A percentile compares a stretch with the other conserved stretches of the same genome.
These are phyloP conservation scores for Dactylellina haptotyla DNA, from an alignment of 2,329 filamentous ascomycete species.

Conservation along the genomic window DNA sequence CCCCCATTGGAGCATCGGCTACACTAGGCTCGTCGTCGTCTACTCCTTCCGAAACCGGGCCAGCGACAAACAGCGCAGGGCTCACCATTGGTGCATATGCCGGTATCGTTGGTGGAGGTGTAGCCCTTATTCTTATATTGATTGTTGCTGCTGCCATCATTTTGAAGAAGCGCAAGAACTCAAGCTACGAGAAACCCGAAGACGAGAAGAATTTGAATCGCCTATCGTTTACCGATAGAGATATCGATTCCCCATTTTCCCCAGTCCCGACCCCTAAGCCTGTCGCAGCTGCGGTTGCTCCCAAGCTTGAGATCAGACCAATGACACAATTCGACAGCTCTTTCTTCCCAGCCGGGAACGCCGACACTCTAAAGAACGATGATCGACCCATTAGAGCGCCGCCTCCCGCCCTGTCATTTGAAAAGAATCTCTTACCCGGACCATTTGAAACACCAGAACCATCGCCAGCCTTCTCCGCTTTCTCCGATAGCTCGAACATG, in stretches of 20 bases:
- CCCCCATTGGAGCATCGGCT: constrained; percentile 4
- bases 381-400: constrained; percentile 64
- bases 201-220: constrained; percentile 70
- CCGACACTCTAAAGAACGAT: constrained; percentile 60
- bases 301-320: constrained; percentile 63
- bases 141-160: constrained; percentile 76
- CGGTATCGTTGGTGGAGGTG: constrained; percentile 83
- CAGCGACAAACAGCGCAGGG: constrained; percentile 46
- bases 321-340: constrained; percentile 60
- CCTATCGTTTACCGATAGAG: constrained; percentile 49
- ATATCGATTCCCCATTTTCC: constrained; percentile 60
- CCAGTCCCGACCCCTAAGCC: constrained; percentile 61
- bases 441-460: constrained; percentile 57
- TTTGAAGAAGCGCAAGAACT: constrained; percentile 73
- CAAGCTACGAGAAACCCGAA: constrained; percentile 65
- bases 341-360: constrained; percentile 34
- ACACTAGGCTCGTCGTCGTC: constrained; percentile 30
- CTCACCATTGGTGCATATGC: constrained; percentile 63
- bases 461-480: constrained; percentile 53
- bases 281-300: constrained; percentile 60
- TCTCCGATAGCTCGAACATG: constrained; percentile 52
- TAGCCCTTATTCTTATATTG: constrained; percentile 74
- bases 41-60: constrained; percentile 10
- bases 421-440: constrained; percentile 59
- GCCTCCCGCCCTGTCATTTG: constrained; percentile 56